phyloP scores from a whole-genome alignment of 176 grass and related monocot genomes.

The Aegilops umbellulata region DNA sequence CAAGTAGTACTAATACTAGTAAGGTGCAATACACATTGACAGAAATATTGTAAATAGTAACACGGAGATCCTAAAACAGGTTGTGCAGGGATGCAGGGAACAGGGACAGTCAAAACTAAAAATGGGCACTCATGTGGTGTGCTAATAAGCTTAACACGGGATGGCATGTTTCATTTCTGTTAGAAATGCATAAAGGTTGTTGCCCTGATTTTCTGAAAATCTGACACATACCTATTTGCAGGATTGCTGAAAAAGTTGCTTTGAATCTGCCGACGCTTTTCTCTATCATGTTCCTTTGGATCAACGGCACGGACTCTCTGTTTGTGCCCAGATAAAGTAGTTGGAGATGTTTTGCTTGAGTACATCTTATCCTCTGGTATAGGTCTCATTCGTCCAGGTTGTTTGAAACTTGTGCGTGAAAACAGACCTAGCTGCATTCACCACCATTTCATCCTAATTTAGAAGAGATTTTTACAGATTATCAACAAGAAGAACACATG shows the following conservation, averaged over 20 bases:
- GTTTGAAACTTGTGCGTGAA: neutral
- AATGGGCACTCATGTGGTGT: neutral
- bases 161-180: neutral
- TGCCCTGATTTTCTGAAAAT: neutral
- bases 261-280: neutral
- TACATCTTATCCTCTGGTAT: conserved; percentile 45
- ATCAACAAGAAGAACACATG: neutral
- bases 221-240: conserved; percentile 16
- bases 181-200: neutral
- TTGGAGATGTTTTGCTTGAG: conserved; percentile 11
- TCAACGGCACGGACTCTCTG: conserved; percentile 16
- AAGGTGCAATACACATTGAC: neutral
- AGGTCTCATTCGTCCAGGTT: conserved; percentile 9
- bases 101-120: neutral
- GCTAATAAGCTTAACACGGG: neutral
- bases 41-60: neutral
- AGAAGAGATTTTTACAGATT: neutral
- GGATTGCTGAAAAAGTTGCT: neutral
- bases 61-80: neutral
- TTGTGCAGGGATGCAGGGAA: neutral
- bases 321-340: neutral
- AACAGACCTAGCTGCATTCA: conserved; percentile 29
- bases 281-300: conserved; percentile 7
- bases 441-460: neutral
- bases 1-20: neutral